Conservation (phyloP, 2,329 filamentous ascomycete species). For the Epichloe coenophiala region DNA sequence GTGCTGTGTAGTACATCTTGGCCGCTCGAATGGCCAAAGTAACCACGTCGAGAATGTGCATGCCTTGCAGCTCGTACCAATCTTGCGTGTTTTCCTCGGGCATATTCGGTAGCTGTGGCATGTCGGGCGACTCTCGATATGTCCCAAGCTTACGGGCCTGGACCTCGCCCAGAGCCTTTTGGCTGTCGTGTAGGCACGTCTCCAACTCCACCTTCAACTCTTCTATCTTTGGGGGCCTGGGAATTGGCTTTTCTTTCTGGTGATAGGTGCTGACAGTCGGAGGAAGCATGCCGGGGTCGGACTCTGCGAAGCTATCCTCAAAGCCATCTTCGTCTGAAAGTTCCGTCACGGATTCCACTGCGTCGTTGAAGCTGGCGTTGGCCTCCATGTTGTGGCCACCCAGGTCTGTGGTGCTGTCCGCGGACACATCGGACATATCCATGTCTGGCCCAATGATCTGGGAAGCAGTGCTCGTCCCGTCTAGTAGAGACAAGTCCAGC, state of each 20-base stretch:
- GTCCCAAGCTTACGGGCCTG: conserved; percentile 23
- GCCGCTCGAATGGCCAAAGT: conserved; percentile 92
- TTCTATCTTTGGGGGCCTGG: conserved; percentile 70
- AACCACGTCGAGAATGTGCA: conserved; percentile 83
- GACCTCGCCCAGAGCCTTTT: conserved; percentile 51
- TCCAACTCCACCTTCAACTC: conserved; percentile 59
- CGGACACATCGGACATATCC: conserved; percentile 47
- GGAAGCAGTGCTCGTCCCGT: conserved; percentile 18
- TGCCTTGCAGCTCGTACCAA: conserved; percentile 79
- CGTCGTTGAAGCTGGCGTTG: conserved; percentile 11
- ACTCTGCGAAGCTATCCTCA: conserved; percentile 46
- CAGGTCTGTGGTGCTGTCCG: conserved; percentile 45
- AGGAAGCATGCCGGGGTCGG: conserved; percentile 73
- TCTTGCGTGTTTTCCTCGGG: conserved; percentile 40
- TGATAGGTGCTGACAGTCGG: conserved; percentile 95
- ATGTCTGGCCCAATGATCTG: conserved; percentile 32
- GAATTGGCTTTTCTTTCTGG: conserved; percentile 65
- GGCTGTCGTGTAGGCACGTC: conserved; percentile 54
- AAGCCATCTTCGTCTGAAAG: conserved; percentile 32
- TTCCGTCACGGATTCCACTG: conserved; percentile 35
- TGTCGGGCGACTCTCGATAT: conserved; percentile 15
- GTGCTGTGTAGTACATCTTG: conserved; percentile 90
- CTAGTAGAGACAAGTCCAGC: conserved; percentile 43
- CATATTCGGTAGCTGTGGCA: conserved; percentile 23
- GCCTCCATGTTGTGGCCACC: conserved; percentile 24